Base-by-base conservation (phyloP, 352 stramenopile genomes). In the Pythium inflatum region DNA sequence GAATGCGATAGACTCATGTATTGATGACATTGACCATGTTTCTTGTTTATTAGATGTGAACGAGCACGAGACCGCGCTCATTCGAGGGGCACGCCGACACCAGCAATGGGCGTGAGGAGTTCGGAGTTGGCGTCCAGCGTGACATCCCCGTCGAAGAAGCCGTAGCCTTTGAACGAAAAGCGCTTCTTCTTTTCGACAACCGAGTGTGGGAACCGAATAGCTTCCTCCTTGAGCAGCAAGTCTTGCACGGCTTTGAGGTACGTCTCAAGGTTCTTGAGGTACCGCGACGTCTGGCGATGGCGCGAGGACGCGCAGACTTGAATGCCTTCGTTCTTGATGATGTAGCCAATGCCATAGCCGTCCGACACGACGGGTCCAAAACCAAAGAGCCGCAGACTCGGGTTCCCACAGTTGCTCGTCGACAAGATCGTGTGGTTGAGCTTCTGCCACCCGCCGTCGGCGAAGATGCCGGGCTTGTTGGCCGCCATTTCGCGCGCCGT, bases 261-360 rank as follows among this genome's bases (percentile, higher is more conserved):
- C 46, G 74, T 80, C 61, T 95, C 81, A 20, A 95, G 74, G 73
- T 93, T 93, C 53, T 92, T 87, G 31, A 94, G 76, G 71, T 90
- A 95, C n/a, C 88, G 85, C 58, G 85, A 77, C 3, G 88, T 95
- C 62, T 94, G 88, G 27, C 88, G 84, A 68, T 95, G 88, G 60
- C 91, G 89, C 33, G 84, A 94, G 25, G 82, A 88, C 20, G 85
- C 88, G 61, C 88, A 95, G 71, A 95, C 89, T 73, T 97, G 88
- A 54, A 98, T 87, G 65, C 91, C 87, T 68, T 96, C 80, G 67
- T 98, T 94, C 73, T 98, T 98, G 78, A 99, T 99, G 63, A 99
- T 98, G 82, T 99, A 99, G 51, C 97, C 97, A 55, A 99, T 97
- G 56, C 96, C 96, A 79, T 98, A 98, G 34, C 97, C 97, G 70